Evolutionary conservation across 1,139 yeast genomes (phyloP).

Genomic region (Lodderomyces theae): DNA sequence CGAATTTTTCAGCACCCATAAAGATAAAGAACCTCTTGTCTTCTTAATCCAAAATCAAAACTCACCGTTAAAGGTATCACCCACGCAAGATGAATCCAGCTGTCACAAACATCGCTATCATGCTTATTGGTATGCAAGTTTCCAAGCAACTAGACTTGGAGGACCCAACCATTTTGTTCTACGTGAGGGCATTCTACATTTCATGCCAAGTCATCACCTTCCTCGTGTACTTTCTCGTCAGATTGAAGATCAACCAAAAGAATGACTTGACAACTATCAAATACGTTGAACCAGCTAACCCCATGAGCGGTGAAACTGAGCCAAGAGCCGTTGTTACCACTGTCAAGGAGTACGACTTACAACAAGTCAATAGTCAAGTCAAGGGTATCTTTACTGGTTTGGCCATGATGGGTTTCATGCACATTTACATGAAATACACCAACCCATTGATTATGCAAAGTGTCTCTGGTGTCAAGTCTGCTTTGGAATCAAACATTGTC

Average conservation of each 20-base stretch:
- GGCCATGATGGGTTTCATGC: conserved; percentile 99
- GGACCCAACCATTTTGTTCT: conserved; percentile 70
- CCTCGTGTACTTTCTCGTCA: conserved; percentile 63
- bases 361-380: conserved; percentile 76
- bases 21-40: not conserved
- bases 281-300: conserved; percentile 82
- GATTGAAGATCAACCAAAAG: conserved; percentile 60
- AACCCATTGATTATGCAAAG: conserved; percentile 97
- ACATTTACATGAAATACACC: conserved; percentile 94
- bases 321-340: conserved; percentile 84
- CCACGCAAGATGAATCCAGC: conserved; percentile 76
- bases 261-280: conserved; percentile 91
- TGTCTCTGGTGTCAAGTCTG: conserved; percentile 84
- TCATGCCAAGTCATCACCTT: conserved; percentile 66
- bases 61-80: too few relatives aligned
- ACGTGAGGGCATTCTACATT: conserved; percentile 73
- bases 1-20: not conserved
- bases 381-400: conserved; percentile 83
- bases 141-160: conserved; percentile 89
- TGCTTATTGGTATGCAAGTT: conserved; percentile 97
- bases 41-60: not conserved
- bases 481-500: conserved; percentile 87
- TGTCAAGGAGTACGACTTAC: conserved; percentile 89
- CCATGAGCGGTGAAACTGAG: conserved; percentile 70
- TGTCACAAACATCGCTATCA: conserved; percentile 77